These are phyloP conservation scores for Paecilomyces fulvus DNA, from an alignment of 2,329 filamentous ascomycete species.

Conservation along the genomic window DNA sequence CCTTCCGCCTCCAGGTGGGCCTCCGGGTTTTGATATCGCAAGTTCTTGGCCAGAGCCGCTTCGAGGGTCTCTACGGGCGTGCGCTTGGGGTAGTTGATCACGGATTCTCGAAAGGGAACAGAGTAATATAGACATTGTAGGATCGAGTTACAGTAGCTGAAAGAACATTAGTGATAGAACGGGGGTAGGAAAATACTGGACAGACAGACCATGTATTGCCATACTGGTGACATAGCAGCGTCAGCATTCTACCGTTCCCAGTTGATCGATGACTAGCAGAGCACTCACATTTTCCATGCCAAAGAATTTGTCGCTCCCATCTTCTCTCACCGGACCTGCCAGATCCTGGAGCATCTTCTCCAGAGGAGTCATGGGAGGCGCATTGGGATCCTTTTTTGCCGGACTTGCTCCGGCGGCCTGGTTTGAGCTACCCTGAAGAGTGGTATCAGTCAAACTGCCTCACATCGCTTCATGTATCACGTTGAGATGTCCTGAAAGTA, in stretches of 20 bases:
- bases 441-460: constrained; percentile 1
- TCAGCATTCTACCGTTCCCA: constrained; percentile 17
- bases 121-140: constrained; percentile 96
- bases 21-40: constrained; percentile 55
- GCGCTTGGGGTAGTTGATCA: constrained; percentile 78
- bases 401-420: constrained; percentile 39
- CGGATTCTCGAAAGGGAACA: constrained; percentile 82
- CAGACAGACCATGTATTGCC: constrained; percentile 86
- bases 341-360: constrained; percentile 70
- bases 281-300: constrained; percentile 88
- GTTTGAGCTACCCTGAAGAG: constrained; percentile 37
- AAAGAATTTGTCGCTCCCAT: constrained; percentile 97
- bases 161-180: constrained; percentile 3
- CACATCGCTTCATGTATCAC: constrained; percentile 3
- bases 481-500: constrained; percentile 2
- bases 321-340: constrained; percentile 65
- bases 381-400: constrained; percentile 52
- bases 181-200: not conserved
- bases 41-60: constrained; percentile 36
- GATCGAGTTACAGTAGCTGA: constrained; percentile 96
- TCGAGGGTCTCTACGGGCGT: constrained; percentile 63
- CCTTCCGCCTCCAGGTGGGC: constrained; percentile 45
- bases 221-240: constrained; percentile 53
- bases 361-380: constrained; percentile 49
- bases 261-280: constrained; percentile 2